These are phyloP conservation scores for Fusarium sp. DNA, from an alignment of 2,329 filamentous ascomycete genomes.

Conservation along the genomic window DNA sequence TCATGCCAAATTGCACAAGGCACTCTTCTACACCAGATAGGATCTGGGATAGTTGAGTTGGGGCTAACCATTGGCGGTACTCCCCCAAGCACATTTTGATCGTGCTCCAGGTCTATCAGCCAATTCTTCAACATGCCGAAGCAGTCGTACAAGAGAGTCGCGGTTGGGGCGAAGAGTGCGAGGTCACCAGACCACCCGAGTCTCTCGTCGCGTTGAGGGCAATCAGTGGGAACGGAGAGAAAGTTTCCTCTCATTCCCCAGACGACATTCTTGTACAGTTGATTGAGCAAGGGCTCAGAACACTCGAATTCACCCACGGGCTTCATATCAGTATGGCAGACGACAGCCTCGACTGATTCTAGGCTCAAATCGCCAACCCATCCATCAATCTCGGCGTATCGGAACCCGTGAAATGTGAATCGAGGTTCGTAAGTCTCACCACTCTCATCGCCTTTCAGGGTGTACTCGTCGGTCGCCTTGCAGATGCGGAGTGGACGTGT, in stretches of 20 bases:
- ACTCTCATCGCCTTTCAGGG: slow-evolving; percentile 20
- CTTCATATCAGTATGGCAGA: slow-evolving; percentile 64
- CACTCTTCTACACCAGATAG: slow-evolving; percentile 5
- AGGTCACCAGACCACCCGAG: slow-evolving; percentile 65
- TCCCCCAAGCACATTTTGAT: slow-evolving; percentile 16
- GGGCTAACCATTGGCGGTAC: slow-evolving; percentile 27
- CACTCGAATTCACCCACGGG: slow-evolving; percentile 62
- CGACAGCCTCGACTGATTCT: slow-evolving; percentile 43
- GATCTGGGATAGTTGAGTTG: slow-evolving; percentile 10
- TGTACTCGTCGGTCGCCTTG: slow-evolving; percentile 29
- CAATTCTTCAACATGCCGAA: slow-evolving; percentile 57
- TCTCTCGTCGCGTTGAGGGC: slow-evolving; percentile 66
- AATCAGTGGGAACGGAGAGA: slow-evolving; percentile 66
- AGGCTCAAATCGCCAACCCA: slow-evolving; percentile 46
- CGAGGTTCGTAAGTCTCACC: slow-evolving; percentile 55
- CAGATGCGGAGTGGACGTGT: slow-evolving; percentile 38
- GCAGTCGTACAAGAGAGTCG: slow-evolving; percentile 65
- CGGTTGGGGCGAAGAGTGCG: slow-evolving; percentile 61
- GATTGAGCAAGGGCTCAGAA: slow-evolving; percentile 64
- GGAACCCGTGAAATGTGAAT: slow-evolving; percentile 68
- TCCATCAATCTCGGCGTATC: slow-evolving; percentile 61
- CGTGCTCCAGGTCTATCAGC: slow-evolving; percentile 19
- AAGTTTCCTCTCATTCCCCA: slow-evolving; percentile 71
- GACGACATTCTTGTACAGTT: slow-evolving; percentile 63
- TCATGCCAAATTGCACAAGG: slow-evolving; percentile 56